These are phyloP conservation scores for Spergularia azorica DNA, from an alignment of 179 eudicot genomes.

Conservation along the genomic window DNA sequence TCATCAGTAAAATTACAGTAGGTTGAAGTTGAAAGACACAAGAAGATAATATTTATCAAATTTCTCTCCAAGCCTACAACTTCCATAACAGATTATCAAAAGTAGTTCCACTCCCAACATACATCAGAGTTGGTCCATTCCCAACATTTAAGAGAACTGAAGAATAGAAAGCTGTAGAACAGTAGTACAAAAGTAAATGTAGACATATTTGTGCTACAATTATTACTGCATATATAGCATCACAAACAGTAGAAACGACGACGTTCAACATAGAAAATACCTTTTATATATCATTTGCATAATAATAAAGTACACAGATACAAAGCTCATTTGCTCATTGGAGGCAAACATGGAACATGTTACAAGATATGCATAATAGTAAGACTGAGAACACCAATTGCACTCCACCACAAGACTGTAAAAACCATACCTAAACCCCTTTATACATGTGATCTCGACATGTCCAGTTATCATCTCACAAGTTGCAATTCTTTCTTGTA, in stretches of 20 bases:
- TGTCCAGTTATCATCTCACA: conserved; percentile 36
- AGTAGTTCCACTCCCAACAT: background rate
- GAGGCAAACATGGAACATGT: conserved; percentile 16
- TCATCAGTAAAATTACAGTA: too few species aligned
- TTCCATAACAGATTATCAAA: background rate
- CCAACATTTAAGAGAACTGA: background rate
- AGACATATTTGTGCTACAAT: background rate
- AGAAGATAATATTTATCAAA: too few species aligned
- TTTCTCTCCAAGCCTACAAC: too few species aligned
- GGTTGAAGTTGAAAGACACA: too few species aligned
- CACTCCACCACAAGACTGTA: conserved; percentile 15
- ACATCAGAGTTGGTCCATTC: background rate
- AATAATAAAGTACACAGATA: conserved; percentile 23
- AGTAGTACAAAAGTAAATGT: background rate
- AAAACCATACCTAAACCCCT: conserved; percentile 32
- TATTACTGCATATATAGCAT: background rate
- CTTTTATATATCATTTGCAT: conserved; percentile 27
- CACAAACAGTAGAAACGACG: background rate
- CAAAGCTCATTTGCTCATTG: conserved; percentile 19
- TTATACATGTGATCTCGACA: conserved; percentile 20
- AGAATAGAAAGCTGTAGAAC: background rate
- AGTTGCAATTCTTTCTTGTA: conserved; percentile 36
- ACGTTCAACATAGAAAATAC: background rate
- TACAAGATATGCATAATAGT: conserved; percentile 23
- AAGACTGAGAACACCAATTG: conserved; percentile 11